Evolutionary conservation across 2,329 filamentous ascomycete genomes (phyloP).

Genomic region (Colletotrichum chrysophilum): DNA sequence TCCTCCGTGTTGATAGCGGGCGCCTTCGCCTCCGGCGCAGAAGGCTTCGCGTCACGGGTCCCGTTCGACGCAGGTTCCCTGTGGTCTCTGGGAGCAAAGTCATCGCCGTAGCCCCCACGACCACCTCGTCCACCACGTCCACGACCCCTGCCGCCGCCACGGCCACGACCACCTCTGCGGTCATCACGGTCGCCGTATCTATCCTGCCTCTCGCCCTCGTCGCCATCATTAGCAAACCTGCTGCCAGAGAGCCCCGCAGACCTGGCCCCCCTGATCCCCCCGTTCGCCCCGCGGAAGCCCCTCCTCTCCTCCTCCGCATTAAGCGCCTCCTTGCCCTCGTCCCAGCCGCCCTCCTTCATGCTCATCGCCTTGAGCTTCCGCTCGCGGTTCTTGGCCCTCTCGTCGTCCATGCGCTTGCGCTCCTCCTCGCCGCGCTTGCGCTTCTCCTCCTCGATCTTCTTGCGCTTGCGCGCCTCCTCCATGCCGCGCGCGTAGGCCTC

Average conservation of each 20-base stretch:
- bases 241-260: constrained; percentile 44
- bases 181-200: constrained; percentile 8
- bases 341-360: constrained; percentile 60
- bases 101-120: constrained; percentile 31
- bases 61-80: constrained; percentile 28
- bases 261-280: constrained; percentile 43
- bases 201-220: constrained; percentile 19
- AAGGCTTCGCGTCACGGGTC: constrained; percentile 2
- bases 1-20: constrained; percentile 39
- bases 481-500: constrained; percentile 58
- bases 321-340: constrained; percentile 58
- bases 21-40: constrained; percentile 32
- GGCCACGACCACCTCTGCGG: constrained; percentile 24
- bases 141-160: constrained; percentile 24
- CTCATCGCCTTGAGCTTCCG: constrained; percentile 65
- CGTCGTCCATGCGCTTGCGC: constrained; percentile 58
- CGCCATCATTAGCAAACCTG: constrained; percentile 42
- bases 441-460: constrained; percentile 57
- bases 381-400: constrained; percentile 65
- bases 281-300: constrained; percentile 48
- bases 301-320: constrained; percentile 44
- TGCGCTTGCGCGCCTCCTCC: constrained; percentile 58
- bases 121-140: constrained; percentile 34
- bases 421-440: constrained; percentile 58
- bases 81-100: constrained; percentile 32